A percentile compares a stretch with the other conserved stretches of the same genome.
phyloP scores from a whole-genome alignment of 2,329 filamentous ascomycete species.

The Neonectria hederae region DNA sequence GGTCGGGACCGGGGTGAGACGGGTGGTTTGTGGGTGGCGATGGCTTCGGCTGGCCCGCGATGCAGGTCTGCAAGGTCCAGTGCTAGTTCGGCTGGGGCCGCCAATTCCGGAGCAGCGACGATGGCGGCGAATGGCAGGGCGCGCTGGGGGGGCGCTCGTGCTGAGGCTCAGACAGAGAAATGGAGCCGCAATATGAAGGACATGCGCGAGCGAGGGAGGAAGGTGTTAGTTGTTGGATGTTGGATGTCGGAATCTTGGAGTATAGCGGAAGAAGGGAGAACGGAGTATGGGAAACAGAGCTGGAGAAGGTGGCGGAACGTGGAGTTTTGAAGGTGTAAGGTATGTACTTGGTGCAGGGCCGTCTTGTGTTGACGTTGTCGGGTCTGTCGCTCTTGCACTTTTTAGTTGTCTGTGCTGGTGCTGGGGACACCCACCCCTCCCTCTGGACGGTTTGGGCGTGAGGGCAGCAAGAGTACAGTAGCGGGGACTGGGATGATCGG shows the following conservation, averaged over 20 bases:
- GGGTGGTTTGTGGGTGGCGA: constrained; percentile 40
- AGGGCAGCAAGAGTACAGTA: not conserved
- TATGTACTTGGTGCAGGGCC: constrained; percentile 2
- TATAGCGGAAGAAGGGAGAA: constrained; percentile 3
- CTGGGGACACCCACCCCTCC: too few species aligned
- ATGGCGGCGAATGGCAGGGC: constrained; percentile 36
- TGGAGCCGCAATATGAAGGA: constrained; percentile 5
- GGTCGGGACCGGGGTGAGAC: constrained; percentile 35
- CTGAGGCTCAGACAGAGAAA: constrained; percentile 21
- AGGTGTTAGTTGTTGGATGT: not conserved
- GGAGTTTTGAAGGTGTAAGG: constrained; percentile 14
- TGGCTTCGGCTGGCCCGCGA: constrained; percentile 36
- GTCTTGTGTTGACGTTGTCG: constrained; percentile 10
- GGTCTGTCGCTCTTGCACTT: constrained; percentile 8
- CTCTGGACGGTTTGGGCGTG: not conserved
- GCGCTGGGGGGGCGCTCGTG: constrained; percentile 26
- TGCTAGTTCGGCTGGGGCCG: constrained; percentile 36
- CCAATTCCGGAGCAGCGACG: constrained; percentile 26
- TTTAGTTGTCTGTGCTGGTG: constrained; percentile 10
- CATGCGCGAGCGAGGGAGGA: constrained; percentile 1
- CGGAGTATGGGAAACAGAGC: not conserved
- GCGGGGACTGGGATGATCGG: not conserved
- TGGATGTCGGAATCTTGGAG: not conserved
- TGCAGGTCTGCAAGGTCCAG: constrained; percentile 36
- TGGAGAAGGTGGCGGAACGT: constrained; percentile 3